Base-by-base conservation (phyloP, 2,329 filamentous ascomycete genomes). In the Colletotrichum limetticola region DNA sequence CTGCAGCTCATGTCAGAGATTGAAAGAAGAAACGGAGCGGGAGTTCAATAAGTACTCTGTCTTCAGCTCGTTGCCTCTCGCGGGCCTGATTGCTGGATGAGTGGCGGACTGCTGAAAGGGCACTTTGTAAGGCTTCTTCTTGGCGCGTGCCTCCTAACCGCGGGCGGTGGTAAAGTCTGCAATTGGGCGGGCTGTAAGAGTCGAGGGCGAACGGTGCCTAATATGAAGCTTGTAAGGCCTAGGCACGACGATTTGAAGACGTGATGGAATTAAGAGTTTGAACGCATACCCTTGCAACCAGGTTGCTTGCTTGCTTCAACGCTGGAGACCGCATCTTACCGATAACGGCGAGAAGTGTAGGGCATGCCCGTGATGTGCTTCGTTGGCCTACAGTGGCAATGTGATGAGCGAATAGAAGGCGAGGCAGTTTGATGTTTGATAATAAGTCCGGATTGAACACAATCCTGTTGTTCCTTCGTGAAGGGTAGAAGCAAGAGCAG, bases 11-110 rank as follows among this genome's bases (percentile, higher is more conserved):
- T 24, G 66, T 78, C 37, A 77, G 72, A 30, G 37, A 14, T 28
- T 37, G 57, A 9, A 5, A 26, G 37, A 24, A 22, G 4, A 28
- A 30, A 2, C 4, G 8, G 6, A 24, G 19, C 9, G 7, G 22
- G 3, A 14, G 12, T 19, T 42, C 32, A 26, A 12, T 32, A 52
- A 24, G 71, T 82, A 88, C 87, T 77, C 87, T 83, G 73, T 89
- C 86, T 66, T 85, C 80, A 22, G 83, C 85, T 74, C 85, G 85
- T 72, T 85, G 82, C 76, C 84, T 87, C 75, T 86, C 85, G n/a
- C 71, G 35, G 6, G 71, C 71, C 42, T 66, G 46, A 16, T 62
- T 72, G 49, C 63, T 74, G 7, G 71, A 74, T 8, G 71, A 72
- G 19, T 74, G 68, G 8, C 68, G 64, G 28, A 63, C 71, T 16